Evolutionary conservation across 192 early-diverging fungal genomes (phyloP).

Genomic region (Coemansia sp.): DNA sequence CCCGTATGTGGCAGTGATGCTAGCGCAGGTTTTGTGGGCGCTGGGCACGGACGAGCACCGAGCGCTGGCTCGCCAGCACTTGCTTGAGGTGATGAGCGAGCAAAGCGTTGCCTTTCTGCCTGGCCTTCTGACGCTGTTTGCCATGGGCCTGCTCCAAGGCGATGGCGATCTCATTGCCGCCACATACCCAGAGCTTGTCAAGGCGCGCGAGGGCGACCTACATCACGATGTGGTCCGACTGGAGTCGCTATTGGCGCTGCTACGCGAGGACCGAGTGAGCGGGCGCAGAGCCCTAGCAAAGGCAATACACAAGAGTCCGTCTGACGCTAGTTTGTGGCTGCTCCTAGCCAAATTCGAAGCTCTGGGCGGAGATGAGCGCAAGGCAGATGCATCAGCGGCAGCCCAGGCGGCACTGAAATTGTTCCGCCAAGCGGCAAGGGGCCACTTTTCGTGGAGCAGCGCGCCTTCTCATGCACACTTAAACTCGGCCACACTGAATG

Average conservation of each 20-base stretch:
- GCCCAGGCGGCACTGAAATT: conserved; percentile 25
- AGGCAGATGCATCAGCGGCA: neutral
- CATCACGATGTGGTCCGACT: conserved; percentile 18
- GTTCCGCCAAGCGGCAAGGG: conserved; percentile 22
- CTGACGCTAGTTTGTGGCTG: conserved; percentile 33
- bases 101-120: conserved; percentile 13
- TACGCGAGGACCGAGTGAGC: conserved; percentile 25
- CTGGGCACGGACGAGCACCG: conserved; percentile 79
- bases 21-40: conserved; percentile 91
- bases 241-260: conserved; percentile 25
- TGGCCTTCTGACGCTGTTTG: conserved; percentile 46
- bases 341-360: conserved; percentile 26
- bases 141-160: conserved; percentile 45
- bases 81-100: conserved; percentile 58
- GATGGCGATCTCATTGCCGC: conserved; percentile 44
- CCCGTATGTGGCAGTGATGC: conserved; percentile 69
- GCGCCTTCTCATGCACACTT: conserved; percentile 18
- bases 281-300: conserved; percentile 36
- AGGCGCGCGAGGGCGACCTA: conserved; percentile 10
- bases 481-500: conserved; percentile 27
- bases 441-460: conserved; percentile 31
- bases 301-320: conserved; percentile 25
- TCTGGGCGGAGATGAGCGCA: conserved; percentile 3
- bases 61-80: conserved; percentile 75
- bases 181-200: conserved; percentile 28